Evolutionary conservation across 768 basidiomycete species (phyloP).

Genomic region (Kondoa malvinella): DNA sequence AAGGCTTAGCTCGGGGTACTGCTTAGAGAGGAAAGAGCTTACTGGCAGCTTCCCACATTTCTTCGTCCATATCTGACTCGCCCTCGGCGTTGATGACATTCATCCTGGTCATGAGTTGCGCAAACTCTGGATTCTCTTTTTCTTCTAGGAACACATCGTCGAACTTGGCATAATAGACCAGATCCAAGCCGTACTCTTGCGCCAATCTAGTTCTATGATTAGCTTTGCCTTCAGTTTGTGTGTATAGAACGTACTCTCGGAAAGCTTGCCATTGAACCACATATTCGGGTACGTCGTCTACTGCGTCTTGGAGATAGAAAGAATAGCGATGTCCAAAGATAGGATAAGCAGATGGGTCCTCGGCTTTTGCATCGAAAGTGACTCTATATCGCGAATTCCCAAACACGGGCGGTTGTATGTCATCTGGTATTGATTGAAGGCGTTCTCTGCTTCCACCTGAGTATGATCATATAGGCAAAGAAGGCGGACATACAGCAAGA

Average conservation of each 20-base stretch:
- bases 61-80: slow-evolving; percentile 78
- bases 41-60: slow-evolving; percentile 99
- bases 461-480: not conserved
- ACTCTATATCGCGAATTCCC: slow-evolving; percentile 84
- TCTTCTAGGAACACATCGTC: slow-evolving; percentile 74
- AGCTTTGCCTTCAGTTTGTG: slow-evolving; percentile 3
- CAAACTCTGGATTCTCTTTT: slow-evolving; percentile 59
- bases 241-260: slow-evolving; percentile 43
- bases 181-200: slow-evolving; percentile 54
- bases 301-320: slow-evolving; percentile 86
- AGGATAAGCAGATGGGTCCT: slow-evolving; percentile 29
- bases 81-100: slow-evolving; percentile 72
- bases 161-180: slow-evolving; percentile 70
- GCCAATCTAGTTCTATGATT: slow-evolving; percentile 61
- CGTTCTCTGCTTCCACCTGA: slow-evolving; percentile 41
- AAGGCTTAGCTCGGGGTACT: not conserved
- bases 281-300: slow-evolving; percentile 93
- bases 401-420: slow-evolving; percentile 55
- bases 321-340: slow-evolving; percentile 80
- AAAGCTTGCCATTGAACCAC: slow-evolving; percentile 93
- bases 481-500: slow-evolving; percentile 50
- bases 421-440: slow-evolving; percentile 51
- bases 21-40: slow-evolving; percentile 32
- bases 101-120: slow-evolving; percentile 71
- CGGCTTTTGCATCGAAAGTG: slow-evolving; percentile 39